Base-by-base conservation (phyloP, 768 basidiomycete genomes). In the Austroboletus festivus region DNA sequence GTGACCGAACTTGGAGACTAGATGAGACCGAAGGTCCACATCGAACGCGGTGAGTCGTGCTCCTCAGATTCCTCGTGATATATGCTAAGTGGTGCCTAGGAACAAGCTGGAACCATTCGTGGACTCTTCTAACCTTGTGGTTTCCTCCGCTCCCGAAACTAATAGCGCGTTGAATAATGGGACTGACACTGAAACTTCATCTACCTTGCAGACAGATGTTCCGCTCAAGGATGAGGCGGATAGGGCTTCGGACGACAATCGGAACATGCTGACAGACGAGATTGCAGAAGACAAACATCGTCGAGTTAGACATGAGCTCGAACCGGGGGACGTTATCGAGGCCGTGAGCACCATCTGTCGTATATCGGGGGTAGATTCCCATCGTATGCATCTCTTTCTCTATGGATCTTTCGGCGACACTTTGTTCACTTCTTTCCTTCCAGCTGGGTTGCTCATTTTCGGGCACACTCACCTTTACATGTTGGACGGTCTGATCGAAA, bases 21-120 rank as follows among this genome's bases (percentile, higher is more conserved):
- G 93, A 95, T 53, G 93, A 94, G 58, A 93, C 92, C 2, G 93
- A 96, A 59, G 93, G 93, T 1, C 93, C 92, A 1, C 78, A 89
- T 57, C 80, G 93, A 40, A 86, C 89, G 45, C 74, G 93, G 92
- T 91, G 57, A 23, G 75, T 54, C 1, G 7, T 34, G 4, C 23
- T 7, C 15, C 19, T 16, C 3, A 9, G 5, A 7, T 38, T 30
- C 12, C 13, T 37, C 15, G 4, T 19, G 6, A 11, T 15, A 31
- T 16, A 46, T 6, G 11, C 48, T 63, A 10, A 60, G 18, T 22
- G 9, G 23, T 21, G 48, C 1, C 42, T 31, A 93, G 90, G 57
- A 89, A 86, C 64, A 89, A 88, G 62, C 61, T 93, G 52, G 88
- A 93, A 60, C 80, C 80, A 3, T 74, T 80, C 55, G 69, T 71